Evolutionary conservation across 225 moss, liverwort and hornwort species (phyloP).

Genomic region (Physcomitrium patens): DNA sequence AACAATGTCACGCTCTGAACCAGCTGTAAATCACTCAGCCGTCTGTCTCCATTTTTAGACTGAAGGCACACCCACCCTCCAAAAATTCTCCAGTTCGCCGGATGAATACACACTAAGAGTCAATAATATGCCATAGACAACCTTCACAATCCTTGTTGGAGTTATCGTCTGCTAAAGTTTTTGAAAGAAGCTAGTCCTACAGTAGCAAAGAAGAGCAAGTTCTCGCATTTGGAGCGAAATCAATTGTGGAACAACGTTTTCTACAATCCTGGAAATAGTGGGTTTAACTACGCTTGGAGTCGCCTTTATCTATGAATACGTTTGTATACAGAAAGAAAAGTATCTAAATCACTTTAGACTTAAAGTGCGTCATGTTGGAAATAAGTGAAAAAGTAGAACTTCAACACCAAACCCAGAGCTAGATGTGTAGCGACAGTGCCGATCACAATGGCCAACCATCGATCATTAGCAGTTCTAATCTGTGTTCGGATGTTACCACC

Average conservation of each 20-base stretch:
- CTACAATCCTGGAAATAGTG: slow-evolving; percentile 33
- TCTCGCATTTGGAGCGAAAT: slow-evolving; percentile 29
- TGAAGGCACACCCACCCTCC: too few species aligned
- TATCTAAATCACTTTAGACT: slow-evolving; percentile 26
- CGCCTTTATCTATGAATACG: slow-evolving; percentile 26
- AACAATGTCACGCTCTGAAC: too few species aligned
- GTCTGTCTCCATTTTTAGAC: too few species aligned
- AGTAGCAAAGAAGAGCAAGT: slow-evolving; percentile 38
- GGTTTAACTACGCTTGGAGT: slow-evolving; percentile 22
- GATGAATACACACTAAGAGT: neutral
- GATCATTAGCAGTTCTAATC: slow-evolving; percentile 84
- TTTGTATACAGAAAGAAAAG: slow-evolving; percentile 33
- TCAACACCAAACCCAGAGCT: slow-evolving; percentile 81
- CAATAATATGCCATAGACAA: neutral
- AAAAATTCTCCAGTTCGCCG: too few species aligned
- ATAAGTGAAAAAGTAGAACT: slow-evolving; percentile 95
- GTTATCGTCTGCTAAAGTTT: slow-evolving; percentile 1
- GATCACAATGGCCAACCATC: slow-evolving; percentile 80
- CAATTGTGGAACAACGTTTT: slow-evolving; percentile 29
- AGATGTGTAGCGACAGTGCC: slow-evolving; percentile 75
- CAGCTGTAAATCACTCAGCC: too few species aligned
- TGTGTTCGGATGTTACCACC: slow-evolving; percentile 88
- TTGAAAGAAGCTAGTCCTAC: neutral
- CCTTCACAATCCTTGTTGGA: slow-evolving; percentile 14
- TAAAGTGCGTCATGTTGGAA: slow-evolving; percentile 67